A percentile compares a stretch with the other conserved stretches of the same genome.
phyloP scores from a whole-genome alignment of 2,329 filamentous ascomycete genomes.

The Hypoxylon sp. region DNA sequence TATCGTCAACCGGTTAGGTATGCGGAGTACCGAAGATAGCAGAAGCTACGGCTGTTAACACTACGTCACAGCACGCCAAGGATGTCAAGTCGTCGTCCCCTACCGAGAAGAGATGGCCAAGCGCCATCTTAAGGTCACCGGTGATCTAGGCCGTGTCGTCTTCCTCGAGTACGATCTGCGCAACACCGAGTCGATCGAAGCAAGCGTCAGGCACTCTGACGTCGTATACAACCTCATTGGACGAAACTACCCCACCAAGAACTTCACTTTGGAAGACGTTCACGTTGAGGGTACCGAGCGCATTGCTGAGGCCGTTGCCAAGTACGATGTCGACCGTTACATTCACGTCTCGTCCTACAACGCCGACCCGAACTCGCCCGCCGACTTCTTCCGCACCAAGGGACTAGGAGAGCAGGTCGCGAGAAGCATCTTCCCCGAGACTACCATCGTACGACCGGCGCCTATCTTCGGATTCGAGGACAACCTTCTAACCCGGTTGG shows the following conservation, averaged over 20 bases:
- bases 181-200: slow-evolving; percentile 96
- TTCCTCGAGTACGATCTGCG: slow-evolving; percentile 96
- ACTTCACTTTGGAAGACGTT: slow-evolving; percentile 93
- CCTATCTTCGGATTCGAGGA: slow-evolving; percentile 97
- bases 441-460: slow-evolving; percentile 93
- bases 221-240: slow-evolving; percentile 97
- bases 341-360: slow-evolving; percentile 98
- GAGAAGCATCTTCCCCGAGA: slow-evolving; percentile 93
- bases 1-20: slow-evolving; percentile 94
- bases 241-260: slow-evolving; percentile 97
- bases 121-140: slow-evolving; percentile 95
- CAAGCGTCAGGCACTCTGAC: slow-evolving; percentile 96
- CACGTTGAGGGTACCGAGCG: slow-evolving; percentile 93
- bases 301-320: slow-evolving; percentile 93
- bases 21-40: slow-evolving; percentile 33
- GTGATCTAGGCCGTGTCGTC: slow-evolving; percentile 89
- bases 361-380: slow-evolving; percentile 82
- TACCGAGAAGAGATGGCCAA: slow-evolving; percentile 98
- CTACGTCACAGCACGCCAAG: slow-evolving; percentile 78
- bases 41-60: slow-evolving; percentile 51
- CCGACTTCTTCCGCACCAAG: slow-evolving; percentile 95
- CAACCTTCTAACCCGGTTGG: slow-evolving; percentile 87
- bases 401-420: slow-evolving; percentile 86
- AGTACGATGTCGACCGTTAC: slow-evolving; percentile 97
- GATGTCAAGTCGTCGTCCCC: slow-evolving; percentile 93